Percentiles rank a stretch among this genome's conserved stretches.
phyloP scores from a whole-genome alignment of 177 flowering plant genomes.

The Vitis hybrid region DNA sequence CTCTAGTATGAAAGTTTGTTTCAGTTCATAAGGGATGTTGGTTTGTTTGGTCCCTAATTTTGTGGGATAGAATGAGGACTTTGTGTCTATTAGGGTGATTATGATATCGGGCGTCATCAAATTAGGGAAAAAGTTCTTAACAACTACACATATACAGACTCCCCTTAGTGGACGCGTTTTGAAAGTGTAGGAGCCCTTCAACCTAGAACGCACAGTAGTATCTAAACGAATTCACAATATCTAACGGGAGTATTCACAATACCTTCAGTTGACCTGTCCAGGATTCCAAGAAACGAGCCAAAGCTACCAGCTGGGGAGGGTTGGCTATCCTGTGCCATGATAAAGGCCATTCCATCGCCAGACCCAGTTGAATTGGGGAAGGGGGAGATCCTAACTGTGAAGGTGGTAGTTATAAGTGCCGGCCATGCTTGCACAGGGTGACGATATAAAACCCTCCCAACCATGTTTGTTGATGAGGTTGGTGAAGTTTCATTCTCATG shows the following conservation, averaged over 20 bases:
- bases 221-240: too few relatives aligned
- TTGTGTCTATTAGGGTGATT: too few relatives aligned
- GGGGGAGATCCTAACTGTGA: conserved; percentile 35
- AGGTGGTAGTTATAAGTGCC: conserved; percentile 39
- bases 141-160: too few relatives aligned
- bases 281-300: conserved; percentile 49
- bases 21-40: too few relatives aligned
- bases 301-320: conserved; percentile 39
- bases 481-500: background rate
- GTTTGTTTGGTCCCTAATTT: too few relatives aligned
- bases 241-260: conserved; percentile 6
- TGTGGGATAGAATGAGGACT: too few relatives aligned
- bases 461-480: conserved; percentile 1
- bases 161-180: too few relatives aligned
- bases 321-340: conserved; percentile 33
- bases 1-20: too few relatives aligned
- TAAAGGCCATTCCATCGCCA: conserved; percentile 61
- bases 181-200: too few relatives aligned
- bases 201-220: too few relatives aligned
- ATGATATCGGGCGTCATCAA: too few relatives aligned
- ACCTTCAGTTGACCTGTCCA: conserved; percentile 38
- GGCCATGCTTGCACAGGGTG: conserved; percentile 49
- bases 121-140: too few relatives aligned
- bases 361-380: conserved; percentile 17
- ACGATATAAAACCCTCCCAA: conserved; percentile 40